phyloP scores from a whole-genome alignment of 192 early-diverging fungal genomes.

The Coemansia sp. region DNA sequence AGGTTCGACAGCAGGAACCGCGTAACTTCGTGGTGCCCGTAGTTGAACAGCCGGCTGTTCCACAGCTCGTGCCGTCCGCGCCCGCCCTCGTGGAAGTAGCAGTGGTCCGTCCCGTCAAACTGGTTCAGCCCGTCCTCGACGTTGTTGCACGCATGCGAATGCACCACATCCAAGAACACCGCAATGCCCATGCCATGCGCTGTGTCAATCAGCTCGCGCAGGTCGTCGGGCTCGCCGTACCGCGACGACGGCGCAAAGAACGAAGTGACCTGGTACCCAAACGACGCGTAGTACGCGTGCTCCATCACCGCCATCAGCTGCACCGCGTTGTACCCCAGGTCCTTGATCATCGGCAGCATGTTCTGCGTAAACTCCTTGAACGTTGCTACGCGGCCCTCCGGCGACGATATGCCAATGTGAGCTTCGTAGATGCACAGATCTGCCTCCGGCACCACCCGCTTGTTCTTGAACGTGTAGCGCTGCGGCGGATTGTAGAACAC shows the following conservation, averaged over 20 bases:
- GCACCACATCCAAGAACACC: constrained; percentile 91
- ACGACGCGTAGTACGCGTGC: constrained; percentile 97
- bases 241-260: constrained; percentile 94
- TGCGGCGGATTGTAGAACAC: constrained; percentile 92
- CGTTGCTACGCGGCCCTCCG: constrained; percentile 77
- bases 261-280: constrained; percentile 97
- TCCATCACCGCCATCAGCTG: constrained; percentile 97
- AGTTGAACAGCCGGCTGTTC: constrained; percentile 95
- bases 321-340: constrained; percentile 81
- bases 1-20: constrained; percentile 95
- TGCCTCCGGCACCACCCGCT: constrained; percentile 64
- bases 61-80: constrained; percentile 89
- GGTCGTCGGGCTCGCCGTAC: constrained; percentile 91
- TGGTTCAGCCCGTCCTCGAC: constrained; percentile 90
- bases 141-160: constrained; percentile 96
- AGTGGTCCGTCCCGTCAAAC: constrained; percentile 96
- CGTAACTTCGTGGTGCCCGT: constrained; percentile 84
- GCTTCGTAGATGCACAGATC: constrained; percentile 88
- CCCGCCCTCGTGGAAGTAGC: constrained; percentile 90
- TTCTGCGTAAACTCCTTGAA: constrained; percentile 89
- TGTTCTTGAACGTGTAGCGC: constrained; percentile 77
- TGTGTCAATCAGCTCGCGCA: constrained; percentile 87
- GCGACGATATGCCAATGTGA: constrained; percentile 92
- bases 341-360: constrained; percentile 80
- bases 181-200: constrained; percentile 86